Percentiles rank a stretch among this genome's conserved stretches.
Conservation (phyloP, 2,329 filamentous ascomycete species). For the Fusarium armeniacum region DNA sequence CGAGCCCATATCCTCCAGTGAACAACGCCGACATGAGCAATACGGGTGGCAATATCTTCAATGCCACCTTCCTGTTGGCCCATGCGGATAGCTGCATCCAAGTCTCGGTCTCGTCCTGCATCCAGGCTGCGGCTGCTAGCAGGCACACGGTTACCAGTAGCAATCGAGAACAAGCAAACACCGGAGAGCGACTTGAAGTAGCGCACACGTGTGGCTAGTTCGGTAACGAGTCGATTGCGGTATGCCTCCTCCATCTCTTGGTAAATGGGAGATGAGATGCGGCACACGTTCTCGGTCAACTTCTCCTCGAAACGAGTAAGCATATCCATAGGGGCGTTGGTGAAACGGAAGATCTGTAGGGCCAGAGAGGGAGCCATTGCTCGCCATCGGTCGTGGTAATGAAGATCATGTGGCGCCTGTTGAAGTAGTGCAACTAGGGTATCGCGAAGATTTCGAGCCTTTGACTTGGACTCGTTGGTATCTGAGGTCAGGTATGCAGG, state of each 20-base stretch:
- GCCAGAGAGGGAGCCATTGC: constrained; percentile 67
- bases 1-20: constrained; percentile 92
- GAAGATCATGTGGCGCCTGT: constrained; percentile 60
- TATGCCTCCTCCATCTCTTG: constrained; percentile 65
- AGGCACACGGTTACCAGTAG: constrained; percentile 65
- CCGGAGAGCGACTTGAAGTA: constrained; percentile 68
- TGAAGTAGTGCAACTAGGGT: constrained; percentile 69
- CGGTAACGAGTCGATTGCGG: constrained; percentile 63
- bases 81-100: constrained; percentile 57
- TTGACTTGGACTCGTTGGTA: constrained; percentile 58
- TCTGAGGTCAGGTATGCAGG: constrained; percentile 57
- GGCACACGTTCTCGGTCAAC: constrained; percentile 61
- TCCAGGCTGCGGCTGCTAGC: constrained; percentile 56
- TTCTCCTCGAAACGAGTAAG: constrained; percentile 65
- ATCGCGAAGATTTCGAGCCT: constrained; percentile 64
- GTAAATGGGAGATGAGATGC: constrained; percentile 61
- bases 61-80: constrained; percentile 67
- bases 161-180: constrained; percentile 67
- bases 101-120: constrained; percentile 50
- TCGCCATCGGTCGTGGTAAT: constrained; percentile 65
- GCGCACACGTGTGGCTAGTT: constrained; percentile 64
- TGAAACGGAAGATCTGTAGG: constrained; percentile 71
- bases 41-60: constrained; percentile 78
- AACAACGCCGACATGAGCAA: constrained; percentile 86
- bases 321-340: constrained; percentile 64